These are phyloP conservation scores for Penicillium vulpinum DNA, from an alignment of 2,329 filamentous ascomycete genomes.

Conservation along the genomic window DNA sequence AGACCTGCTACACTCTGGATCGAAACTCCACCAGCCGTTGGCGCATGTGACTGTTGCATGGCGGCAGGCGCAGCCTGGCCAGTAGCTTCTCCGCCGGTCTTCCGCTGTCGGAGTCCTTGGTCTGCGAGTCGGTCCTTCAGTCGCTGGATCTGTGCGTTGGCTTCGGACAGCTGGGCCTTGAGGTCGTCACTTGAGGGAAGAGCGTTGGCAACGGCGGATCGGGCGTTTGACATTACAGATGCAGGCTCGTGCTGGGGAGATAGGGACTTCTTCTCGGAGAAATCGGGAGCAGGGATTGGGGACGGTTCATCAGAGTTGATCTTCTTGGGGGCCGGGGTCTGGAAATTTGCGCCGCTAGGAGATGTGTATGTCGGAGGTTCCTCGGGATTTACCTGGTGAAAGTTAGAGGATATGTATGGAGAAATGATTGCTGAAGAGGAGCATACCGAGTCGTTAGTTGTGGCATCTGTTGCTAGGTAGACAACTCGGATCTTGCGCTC, in stretches of 20 bases:
- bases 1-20: slow-evolving; percentile 80
- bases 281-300: slow-evolving; percentile 38
- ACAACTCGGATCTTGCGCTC: slow-evolving; percentile 95
- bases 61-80: slow-evolving; percentile 52
- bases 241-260: slow-evolving; percentile 39
- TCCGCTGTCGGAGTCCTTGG: slow-evolving; percentile 75
- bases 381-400: slow-evolving; percentile 38
- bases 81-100: slow-evolving; percentile 57
- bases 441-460: slow-evolving; percentile 41
- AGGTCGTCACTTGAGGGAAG: slow-evolving; percentile 61
- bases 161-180: slow-evolving; percentile 71
- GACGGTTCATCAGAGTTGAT: slow-evolving; percentile 33
- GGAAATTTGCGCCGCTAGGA: slow-evolving; percentile 51
- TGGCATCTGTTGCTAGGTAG: slow-evolving; percentile 69
- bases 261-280: slow-evolving; percentile 41
- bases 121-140: slow-evolving; percentile 66
- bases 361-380: slow-evolving; percentile 58
- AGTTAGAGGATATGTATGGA: slow-evolving; percentile 6
- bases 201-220: slow-evolving; percentile 52
- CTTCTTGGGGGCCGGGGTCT: slow-evolving; percentile 49
- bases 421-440: neutral
- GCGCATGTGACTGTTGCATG: slow-evolving; percentile 57
- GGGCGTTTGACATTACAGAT: slow-evolving; percentile 39
- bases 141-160: slow-evolving; percentile 69
- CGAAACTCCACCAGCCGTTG: slow-evolving; percentile 71